Evolutionary conservation across 331 rosid species (phyloP).

Genomic region (Phaseolus coccineus): DNA sequence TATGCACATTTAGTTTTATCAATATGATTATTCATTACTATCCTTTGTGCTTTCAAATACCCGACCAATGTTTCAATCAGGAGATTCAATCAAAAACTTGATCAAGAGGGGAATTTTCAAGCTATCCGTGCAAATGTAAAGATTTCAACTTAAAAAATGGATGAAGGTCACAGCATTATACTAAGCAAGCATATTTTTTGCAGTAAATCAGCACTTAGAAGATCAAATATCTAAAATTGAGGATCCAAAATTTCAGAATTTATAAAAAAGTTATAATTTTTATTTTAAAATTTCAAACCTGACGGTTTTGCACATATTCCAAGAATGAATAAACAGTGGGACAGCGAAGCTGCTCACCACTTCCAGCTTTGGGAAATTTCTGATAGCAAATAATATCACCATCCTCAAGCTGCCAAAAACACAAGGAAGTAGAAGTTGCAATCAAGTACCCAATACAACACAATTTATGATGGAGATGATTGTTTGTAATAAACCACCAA

Average conservation of each 20-base stretch:
- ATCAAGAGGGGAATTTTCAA: background rate
- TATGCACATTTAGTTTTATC: background rate
- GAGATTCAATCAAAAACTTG: background rate
- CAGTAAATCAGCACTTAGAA: background rate
- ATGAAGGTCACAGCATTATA: background rate
- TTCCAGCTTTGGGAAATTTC: background rate
- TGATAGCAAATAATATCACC: constrained; percentile 22
- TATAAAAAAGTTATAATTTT: background rate
- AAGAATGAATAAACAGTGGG: background rate
- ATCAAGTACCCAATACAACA: background rate
- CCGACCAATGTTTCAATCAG: background rate
- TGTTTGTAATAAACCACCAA: background rate
- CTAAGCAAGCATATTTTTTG: background rate
- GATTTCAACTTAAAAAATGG: background rate
- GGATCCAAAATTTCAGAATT: background rate
- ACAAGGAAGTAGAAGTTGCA: background rate
- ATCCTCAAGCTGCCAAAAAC: constrained; percentile 18
- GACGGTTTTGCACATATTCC: constrained; percentile 1
- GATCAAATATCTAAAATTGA: background rate
- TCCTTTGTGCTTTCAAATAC: background rate
- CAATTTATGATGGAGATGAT: background rate
- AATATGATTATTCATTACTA: background rate
- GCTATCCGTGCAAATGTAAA: background rate
- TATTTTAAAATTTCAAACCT: constrained; percentile 1
- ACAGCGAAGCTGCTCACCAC: background rate